phyloP scores from a whole-genome alignment of 2,329 filamentous ascomycete species.

The Penicillium verrucosum region DNA sequence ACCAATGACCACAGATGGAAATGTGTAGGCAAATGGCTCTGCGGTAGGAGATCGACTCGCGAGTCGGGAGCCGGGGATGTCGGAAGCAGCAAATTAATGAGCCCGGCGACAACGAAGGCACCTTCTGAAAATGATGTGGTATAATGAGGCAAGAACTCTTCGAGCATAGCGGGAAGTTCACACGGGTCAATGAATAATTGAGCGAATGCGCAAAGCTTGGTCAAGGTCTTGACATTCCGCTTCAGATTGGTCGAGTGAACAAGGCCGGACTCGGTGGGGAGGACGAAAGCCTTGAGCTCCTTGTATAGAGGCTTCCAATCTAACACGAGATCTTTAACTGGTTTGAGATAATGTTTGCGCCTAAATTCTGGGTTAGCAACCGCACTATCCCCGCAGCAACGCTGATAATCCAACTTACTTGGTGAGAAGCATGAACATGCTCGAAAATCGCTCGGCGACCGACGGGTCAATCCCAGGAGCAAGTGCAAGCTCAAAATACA shows the following conservation, averaged over 20 bases:
- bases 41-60: constrained; percentile 73
- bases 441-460: constrained; percentile 84
- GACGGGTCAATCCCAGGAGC: constrained; percentile 81
- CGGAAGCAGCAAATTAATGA: constrained; percentile 83
- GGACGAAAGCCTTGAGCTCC: constrained; percentile 83
- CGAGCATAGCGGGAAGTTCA: constrained; percentile 76
- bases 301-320: constrained; percentile 94
- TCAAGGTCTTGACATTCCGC: constrained; percentile 68
- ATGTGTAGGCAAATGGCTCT: constrained; percentile 85
- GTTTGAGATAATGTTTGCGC: constrained; percentile 92
- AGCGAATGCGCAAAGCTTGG: constrained; percentile 85
- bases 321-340: constrained; percentile 80
- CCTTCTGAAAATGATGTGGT: constrained; percentile 89
- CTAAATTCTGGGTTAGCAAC: constrained; percentile 46
- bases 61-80: constrained; percentile 69
- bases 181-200: constrained; percentile 89
- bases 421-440: constrained; percentile 95
- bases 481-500: constrained; percentile 92
- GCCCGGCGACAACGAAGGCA: constrained; percentile 85
- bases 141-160: constrained; percentile 81
- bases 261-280: constrained; percentile 74
- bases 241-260: constrained; percentile 62
- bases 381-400: background rate
- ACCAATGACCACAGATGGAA: constrained; percentile 97
- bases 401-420: constrained; percentile 59